Conservation (phyloP, 2,329 filamentous ascomycete genomes). For the Xylariaceae sp. region DNA sequence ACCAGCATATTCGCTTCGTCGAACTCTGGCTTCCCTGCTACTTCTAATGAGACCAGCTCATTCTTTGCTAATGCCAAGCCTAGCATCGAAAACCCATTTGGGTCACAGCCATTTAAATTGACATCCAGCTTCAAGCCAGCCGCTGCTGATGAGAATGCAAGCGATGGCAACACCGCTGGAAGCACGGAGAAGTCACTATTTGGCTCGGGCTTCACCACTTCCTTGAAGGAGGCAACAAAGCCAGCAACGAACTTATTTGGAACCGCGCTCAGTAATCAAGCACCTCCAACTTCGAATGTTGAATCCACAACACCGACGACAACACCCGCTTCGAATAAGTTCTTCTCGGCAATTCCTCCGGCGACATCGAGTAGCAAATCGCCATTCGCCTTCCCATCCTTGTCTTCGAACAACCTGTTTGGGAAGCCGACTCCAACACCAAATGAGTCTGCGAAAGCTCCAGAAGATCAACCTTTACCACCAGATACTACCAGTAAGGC, state of each 20-base stretch:
- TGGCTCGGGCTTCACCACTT: slow-evolving; percentile 56
- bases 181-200: slow-evolving; percentile 51
- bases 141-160: slow-evolving; percentile 56
- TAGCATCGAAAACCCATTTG: slow-evolving; percentile 39
- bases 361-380: slow-evolving; percentile 30
- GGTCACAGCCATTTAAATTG: slow-evolving; percentile 61
- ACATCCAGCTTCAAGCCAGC: slow-evolving; percentile 65
- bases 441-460: slow-evolving; percentile 34
- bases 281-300: slow-evolving; percentile 12
- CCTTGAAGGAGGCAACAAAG: slow-evolving; percentile 47
- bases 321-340: slow-evolving; percentile 48
- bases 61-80: slow-evolving; percentile 37
- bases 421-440: slow-evolving; percentile 18
- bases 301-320: slow-evolving; percentile 48
- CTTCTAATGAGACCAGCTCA: slow-evolving; percentile 35
- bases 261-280: slow-evolving; percentile 20
- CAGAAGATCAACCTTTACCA: slow-evolving; percentile 43
- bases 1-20: slow-evolving; percentile 38
- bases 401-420: slow-evolving; percentile 21
- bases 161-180: slow-evolving; percentile 33
- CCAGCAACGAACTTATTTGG: slow-evolving; percentile 31
- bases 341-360: slow-evolving; percentile 37
- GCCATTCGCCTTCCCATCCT: slow-evolving; percentile 34
- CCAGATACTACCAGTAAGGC: slow-evolving; percentile 54
- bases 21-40: slow-evolving; percentile 32